These are phyloP conservation scores for Asterella californica DNA, from an alignment of 225 moss, liverwort and hornwort genomes.

Conservation along the genomic window DNA sequence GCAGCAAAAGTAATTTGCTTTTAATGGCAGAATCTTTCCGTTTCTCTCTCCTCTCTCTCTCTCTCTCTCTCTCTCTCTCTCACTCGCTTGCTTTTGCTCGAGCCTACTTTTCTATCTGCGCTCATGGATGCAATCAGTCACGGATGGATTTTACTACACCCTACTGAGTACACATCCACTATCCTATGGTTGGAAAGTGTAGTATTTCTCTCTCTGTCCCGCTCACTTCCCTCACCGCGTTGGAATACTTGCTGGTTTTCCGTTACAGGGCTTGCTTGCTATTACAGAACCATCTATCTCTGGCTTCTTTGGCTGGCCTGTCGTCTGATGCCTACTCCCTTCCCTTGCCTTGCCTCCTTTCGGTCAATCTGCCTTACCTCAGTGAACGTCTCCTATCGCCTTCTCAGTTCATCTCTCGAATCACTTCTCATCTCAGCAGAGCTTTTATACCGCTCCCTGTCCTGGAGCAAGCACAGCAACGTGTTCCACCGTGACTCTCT, in stretches of 20 bases:
- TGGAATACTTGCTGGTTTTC: background rate
- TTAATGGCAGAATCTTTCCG: background rate
- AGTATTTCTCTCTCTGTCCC: background rate
- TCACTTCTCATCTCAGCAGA: too few relatives aligned
- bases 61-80: background rate
- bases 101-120: background rate
- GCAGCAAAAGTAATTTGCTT: background rate
- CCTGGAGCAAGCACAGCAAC: background rate
- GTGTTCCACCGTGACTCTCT: background rate
- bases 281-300: background rate
- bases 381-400: too few relatives aligned
- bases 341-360: background rate
- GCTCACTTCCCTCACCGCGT: background rate
- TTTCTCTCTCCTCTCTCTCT: background rate
- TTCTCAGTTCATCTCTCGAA: too few relatives aligned
- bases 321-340: background rate
- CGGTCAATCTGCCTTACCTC: background rate
- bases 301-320: background rate
- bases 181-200: slow-evolving; percentile 1
- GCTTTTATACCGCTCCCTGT: background rate
- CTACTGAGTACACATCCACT: background rate
- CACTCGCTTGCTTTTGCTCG: background rate
- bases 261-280: background rate
- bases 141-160: background rate
- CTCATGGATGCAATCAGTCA: slow-evolving; percentile 1